These are phyloP conservation scores for Candida tetrigidarum DNA, from an alignment of 1,139 yeast species.

Conservation along the genomic window DNA sequence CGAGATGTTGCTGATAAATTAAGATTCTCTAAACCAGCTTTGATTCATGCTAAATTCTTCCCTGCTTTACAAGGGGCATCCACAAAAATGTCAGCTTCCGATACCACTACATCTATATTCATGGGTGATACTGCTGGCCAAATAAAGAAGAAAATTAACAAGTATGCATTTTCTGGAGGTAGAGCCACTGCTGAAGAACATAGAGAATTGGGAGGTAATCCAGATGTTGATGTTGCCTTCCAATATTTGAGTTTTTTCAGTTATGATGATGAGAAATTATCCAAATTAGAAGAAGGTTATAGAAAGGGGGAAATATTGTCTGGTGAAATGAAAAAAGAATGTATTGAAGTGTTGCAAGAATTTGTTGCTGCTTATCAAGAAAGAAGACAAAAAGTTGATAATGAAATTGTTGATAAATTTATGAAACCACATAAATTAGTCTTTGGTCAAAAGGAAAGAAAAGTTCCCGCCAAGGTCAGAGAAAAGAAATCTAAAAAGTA, in stretches of 20 bases:
- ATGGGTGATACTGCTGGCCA: constrained; percentile 95
- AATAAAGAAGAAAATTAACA: constrained; percentile 93
- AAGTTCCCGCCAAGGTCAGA: constrained; percentile 67
- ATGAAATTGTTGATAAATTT: constrained; percentile 66
- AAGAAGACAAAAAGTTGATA: constrained; percentile 68
- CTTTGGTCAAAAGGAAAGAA: constrained; percentile 73
- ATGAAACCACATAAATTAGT: constrained; percentile 87
- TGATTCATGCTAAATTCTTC: constrained; percentile 94
- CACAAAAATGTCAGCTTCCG: constrained; percentile 97
- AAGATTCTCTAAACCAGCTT: constrained; percentile 87
- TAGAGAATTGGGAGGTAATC: constrained; percentile 86
- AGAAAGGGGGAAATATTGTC: constrained; percentile 82
- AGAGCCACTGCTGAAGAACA: constrained; percentile 88
- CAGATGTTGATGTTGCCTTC: constrained; percentile 94
- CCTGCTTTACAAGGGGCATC: constrained; percentile 98
- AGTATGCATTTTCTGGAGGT: constrained; percentile 98
- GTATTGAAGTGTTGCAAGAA: constrained; percentile 79
- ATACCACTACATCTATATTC: constrained; percentile 76
- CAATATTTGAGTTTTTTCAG: constrained; percentile 90
- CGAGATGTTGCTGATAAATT: constrained; percentile 97
- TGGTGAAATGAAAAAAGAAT: constrained; percentile 91
- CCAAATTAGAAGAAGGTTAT: constrained; percentile 65
- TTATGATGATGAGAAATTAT: constrained; percentile 83
- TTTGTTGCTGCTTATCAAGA: constrained; percentile 84
- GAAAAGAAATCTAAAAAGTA: constrained; percentile 29